Evolutionary conservation across 148 eudicot genomes (phyloP).

Genomic region (Rheum nobile): DNA sequence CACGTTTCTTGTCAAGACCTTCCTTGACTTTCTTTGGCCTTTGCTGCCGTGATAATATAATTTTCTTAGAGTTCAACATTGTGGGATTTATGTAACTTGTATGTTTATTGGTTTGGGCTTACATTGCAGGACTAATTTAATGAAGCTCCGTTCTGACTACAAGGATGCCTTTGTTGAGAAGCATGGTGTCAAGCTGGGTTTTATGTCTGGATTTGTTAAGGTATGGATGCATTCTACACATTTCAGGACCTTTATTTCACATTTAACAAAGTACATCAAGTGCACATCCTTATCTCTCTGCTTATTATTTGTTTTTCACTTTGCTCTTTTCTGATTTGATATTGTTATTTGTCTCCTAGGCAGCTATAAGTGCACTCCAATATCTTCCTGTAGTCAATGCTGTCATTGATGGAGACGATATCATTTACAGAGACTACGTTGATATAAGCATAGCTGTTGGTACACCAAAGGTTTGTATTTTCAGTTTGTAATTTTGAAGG

Average conservation of each 20-base stretch:
- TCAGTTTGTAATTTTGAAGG: not conserved
- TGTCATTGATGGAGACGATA: conserved; percentile 94
- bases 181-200: conserved; percentile 94
- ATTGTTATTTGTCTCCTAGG: conserved; percentile 26
- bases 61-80: not conserved
- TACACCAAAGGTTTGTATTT: conserved; percentile 68
- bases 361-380: conserved; percentile 87
- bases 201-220: conserved; percentile 96
- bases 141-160: conserved; percentile 98
- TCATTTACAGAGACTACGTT: conserved; percentile 80
- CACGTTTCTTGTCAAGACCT: not conserved
- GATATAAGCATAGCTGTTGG: conserved; percentile 99
- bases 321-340: not conserved
- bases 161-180: conserved; percentile 91
- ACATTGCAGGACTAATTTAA: conserved; percentile 72
- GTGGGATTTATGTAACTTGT: not conserved
- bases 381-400: conserved; percentile 86
- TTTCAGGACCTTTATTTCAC: not conserved
- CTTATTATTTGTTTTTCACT: not conserved
- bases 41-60: not conserved
- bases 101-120: not conserved
- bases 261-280: not conserved
- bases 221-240: conserved; percentile 21
- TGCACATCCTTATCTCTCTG: not conserved
- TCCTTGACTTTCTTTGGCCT: not conserved